These are phyloP conservation scores for Fraxinus latifolia DNA, from an alignment of 305 asterid genomes.

Conservation along the genomic window DNA sequence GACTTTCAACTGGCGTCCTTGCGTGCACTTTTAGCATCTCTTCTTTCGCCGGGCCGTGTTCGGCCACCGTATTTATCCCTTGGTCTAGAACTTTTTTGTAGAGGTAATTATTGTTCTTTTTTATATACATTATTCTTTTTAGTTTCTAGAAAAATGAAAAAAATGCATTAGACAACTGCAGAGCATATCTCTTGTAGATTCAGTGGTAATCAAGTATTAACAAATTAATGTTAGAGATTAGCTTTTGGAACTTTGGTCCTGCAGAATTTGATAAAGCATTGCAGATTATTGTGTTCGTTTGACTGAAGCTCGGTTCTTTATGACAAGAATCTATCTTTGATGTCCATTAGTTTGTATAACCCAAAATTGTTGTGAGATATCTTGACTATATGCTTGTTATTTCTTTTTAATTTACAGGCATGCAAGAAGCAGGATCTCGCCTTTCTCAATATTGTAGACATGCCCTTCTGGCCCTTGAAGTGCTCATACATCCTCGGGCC, in stretches of 20 bases:
- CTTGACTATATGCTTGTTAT: not conserved
- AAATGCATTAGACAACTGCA: slow-evolving; percentile 4
- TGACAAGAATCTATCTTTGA: not conserved
- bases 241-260: not conserved
- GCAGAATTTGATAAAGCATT: not conserved
- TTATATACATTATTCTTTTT: slow-evolving; percentile 2
- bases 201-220: not conserved
- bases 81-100: slow-evolving; percentile 62
- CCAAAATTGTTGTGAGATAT: not conserved
- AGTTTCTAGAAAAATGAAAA: not conserved
- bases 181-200: not conserved
- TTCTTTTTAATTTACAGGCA: slow-evolving; percentile 42
- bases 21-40: slow-evolving; percentile 85
- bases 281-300: not conserved
- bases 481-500: slow-evolving; percentile 71
- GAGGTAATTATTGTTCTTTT: slow-evolving; percentile 45
- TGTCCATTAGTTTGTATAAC: not conserved
- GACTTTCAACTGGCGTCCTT: slow-evolving; percentile 75
- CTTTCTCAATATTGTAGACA: slow-evolving; percentile 51
- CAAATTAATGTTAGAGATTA: not conserved
- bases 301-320: not conserved
- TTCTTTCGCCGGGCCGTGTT: slow-evolving; percentile 62
- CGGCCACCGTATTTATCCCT: slow-evolving; percentile 67
- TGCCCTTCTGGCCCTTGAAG: slow-evolving; percentile 71
- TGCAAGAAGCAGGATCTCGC: slow-evolving; percentile 50